These are phyloP conservation scores for Acanthochlamys bracteata DNA, from an alignment of 106 monocot genomes.

Conservation along the genomic window DNA sequence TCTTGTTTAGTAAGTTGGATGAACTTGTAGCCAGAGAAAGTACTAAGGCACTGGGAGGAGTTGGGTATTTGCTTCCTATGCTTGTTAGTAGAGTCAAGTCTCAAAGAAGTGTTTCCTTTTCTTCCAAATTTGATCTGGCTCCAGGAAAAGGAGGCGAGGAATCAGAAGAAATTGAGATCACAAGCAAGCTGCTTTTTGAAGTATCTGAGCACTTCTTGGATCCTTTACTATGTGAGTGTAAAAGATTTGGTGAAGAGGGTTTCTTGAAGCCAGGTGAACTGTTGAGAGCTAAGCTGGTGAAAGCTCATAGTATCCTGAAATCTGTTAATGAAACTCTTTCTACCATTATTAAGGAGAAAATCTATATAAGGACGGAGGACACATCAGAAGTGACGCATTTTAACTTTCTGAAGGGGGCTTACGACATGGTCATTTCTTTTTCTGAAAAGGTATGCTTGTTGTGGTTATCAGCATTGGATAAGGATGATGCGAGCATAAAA, in stretches of 20 bases:
- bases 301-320: conserved; percentile 47
- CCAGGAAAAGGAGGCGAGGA: conserved; percentile 15
- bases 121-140: conserved; percentile 14
- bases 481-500: conserved; percentile 12
- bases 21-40: conserved; percentile 49
- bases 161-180: conserved; percentile 31
- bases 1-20: conserved; percentile 54
- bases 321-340: conserved; percentile 60
- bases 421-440: conserved; percentile 30
- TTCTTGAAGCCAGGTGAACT: conserved; percentile 15
- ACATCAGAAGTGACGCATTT: conserved; percentile 48
- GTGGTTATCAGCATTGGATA: conserved; percentile 30
- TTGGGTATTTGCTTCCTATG: conserved; percentile 56
- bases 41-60: conserved; percentile 38
- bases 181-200: conserved; percentile 53
- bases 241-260: conserved; percentile 24
- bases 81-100: conserved; percentile 42
- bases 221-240: conserved; percentile 63
- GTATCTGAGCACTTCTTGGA: conserved; percentile 73
- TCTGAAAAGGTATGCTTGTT: conserved; percentile 25
- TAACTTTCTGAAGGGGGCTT: conserved; percentile 59
- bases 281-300: conserved; percentile 24
- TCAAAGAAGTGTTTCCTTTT: conserved; percentile 12
- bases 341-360: conserved; percentile 52
- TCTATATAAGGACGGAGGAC: conserved; percentile 70